A percentile compares a stretch with the other conserved stretches of the same genome.
Conservation (phyloP, 148 eudicot species). For the Amaranthus cruentus region DNA sequence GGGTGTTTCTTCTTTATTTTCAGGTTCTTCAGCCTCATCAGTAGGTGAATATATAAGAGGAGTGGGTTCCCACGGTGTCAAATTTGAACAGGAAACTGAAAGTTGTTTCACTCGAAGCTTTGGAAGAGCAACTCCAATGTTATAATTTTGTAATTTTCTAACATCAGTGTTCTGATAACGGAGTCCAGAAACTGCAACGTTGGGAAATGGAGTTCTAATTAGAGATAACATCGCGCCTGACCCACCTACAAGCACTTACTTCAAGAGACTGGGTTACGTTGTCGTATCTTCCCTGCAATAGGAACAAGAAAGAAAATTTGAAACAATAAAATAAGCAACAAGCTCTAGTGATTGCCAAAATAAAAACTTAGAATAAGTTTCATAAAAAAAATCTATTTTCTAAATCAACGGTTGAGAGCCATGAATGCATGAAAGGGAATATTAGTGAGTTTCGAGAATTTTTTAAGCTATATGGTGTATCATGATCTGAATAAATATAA, state of each 20-base stretch:
- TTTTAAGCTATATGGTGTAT: too few relatives aligned
- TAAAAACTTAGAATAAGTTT: too few relatives aligned
- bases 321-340: neutral
- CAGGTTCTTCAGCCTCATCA: slow-evolving; percentile 41
- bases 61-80: slow-evolving; percentile 72
- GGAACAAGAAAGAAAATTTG: neutral
- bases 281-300: slow-evolving; percentile 20
- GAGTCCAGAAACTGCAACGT: slow-evolving; percentile 20
- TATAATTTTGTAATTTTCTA: slow-evolving; percentile 22
- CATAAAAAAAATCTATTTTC: too few relatives aligned
- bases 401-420: too few relatives aligned
- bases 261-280: neutral
- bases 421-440: too few relatives aligned
- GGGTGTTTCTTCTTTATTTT: slow-evolving; percentile 35
- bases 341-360: too few relatives aligned
- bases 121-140: slow-evolving; percentile 18
- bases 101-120: slow-evolving; percentile 18
- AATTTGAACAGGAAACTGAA: slow-evolving; percentile 44
- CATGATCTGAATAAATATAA: too few relatives aligned
- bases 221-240: slow-evolving; percentile 26
- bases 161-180: slow-evolving; percentile 18
- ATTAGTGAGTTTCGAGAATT: too few relatives aligned
- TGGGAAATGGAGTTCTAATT: slow-evolving; percentile 16
- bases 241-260: slow-evolving; percentile 9
- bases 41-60: slow-evolving; percentile 52